These are phyloP conservation scores for Astrocystis sublimbata DNA, from an alignment of 495 filamentous ascomycete species.

Conservation along the genomic window DNA sequence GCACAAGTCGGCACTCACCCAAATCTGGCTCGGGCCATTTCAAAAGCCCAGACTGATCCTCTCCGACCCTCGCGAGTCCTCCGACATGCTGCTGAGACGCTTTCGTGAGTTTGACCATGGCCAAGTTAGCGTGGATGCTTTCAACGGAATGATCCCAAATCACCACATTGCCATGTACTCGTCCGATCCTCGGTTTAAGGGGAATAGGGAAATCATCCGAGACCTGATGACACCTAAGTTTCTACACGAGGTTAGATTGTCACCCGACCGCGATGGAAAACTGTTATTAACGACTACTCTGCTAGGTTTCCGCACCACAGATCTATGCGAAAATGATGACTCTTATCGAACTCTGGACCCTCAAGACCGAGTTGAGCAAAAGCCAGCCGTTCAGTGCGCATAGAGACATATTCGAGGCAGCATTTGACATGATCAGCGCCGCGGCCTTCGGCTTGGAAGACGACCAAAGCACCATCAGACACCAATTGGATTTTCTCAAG, in stretches of 20 bases:
- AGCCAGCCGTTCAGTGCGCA: slow-evolving; percentile 38
- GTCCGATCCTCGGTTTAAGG: slow-evolving; percentile 33
- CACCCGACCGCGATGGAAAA: neutral
- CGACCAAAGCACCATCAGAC: slow-evolving; percentile 20
- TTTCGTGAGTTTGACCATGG: slow-evolving; percentile 44
- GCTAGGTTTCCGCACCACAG: slow-evolving; percentile 33
- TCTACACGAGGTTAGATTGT: slow-evolving; percentile 25
- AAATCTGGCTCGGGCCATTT: slow-evolving; percentile 42
- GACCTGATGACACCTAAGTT: slow-evolving; percentile 45
- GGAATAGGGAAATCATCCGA: slow-evolving; percentile 35
- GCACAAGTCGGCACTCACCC: slow-evolving; percentile 39
- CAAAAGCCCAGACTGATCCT: slow-evolving; percentile 39
- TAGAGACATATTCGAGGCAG: slow-evolving; percentile 35
- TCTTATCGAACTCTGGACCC: slow-evolving; percentile 39
- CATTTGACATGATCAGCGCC: slow-evolving; percentile 41
- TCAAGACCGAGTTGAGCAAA: slow-evolving; percentile 32
- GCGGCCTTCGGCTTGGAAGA: slow-evolving; percentile 32
- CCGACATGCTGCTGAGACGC: slow-evolving; percentile 44
- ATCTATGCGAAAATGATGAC: slow-evolving; percentile 30
- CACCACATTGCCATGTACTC: slow-evolving; percentile 34
- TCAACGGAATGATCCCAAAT: slow-evolving; percentile 33
- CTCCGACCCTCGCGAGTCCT: slow-evolving; percentile 40
- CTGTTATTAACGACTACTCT: neutral
- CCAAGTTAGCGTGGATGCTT: slow-evolving; percentile 23
- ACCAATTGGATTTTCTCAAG: slow-evolving; percentile 17